Evolutionary conservation across 805 yeast genomes (phyloP).

Genomic region (Candida sphagnicola): DNA sequence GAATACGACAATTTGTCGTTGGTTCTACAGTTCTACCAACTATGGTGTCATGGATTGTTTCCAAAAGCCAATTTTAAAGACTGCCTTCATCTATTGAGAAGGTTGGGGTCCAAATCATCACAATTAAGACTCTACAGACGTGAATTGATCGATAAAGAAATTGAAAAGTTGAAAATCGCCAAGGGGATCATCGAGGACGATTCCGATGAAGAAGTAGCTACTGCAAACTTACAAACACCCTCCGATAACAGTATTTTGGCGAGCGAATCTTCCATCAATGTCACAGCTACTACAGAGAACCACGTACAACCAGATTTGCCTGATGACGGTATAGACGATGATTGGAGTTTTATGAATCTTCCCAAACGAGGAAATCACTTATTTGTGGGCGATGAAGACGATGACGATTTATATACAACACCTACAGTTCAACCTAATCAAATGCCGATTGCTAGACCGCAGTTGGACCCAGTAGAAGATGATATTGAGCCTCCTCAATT

Average conservation of each 20-base stretch:
- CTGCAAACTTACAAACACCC: background rate
- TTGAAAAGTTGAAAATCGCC: conserved; percentile 18
- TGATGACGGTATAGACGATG: conserved; percentile 20
- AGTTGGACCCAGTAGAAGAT: conserved; percentile 2
- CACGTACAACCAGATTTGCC: background rate
- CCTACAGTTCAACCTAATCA: background rate
- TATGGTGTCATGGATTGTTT: conserved; percentile 52
- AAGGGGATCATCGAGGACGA: conserved; percentile 36
- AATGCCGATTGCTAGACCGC: conserved; percentile 4
- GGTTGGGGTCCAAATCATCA: conserved; percentile 43
- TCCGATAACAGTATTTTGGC: background rate
- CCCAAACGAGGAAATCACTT: conserved; percentile 14
- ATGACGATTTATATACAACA: conserved; percentile 8
- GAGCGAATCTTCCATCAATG: too few species aligned
- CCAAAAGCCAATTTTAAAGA: conserved; percentile 80
- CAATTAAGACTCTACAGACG: conserved; percentile 30
- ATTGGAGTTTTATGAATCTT: conserved; percentile 26
- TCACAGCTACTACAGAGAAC: background rate
- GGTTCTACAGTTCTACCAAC: conserved; percentile 38
- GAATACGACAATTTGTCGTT: conserved; percentile 33
- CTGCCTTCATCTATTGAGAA: conserved; percentile 51
- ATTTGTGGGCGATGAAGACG: conserved; percentile 28
- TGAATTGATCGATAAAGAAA: conserved; percentile 24
- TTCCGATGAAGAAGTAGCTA: background rate
- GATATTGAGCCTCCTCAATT: conserved; percentile 4